Evolutionary conservation across 495 filamentous ascomycete species (phyloP).

Genomic region (Aspergillus steynii): DNA sequence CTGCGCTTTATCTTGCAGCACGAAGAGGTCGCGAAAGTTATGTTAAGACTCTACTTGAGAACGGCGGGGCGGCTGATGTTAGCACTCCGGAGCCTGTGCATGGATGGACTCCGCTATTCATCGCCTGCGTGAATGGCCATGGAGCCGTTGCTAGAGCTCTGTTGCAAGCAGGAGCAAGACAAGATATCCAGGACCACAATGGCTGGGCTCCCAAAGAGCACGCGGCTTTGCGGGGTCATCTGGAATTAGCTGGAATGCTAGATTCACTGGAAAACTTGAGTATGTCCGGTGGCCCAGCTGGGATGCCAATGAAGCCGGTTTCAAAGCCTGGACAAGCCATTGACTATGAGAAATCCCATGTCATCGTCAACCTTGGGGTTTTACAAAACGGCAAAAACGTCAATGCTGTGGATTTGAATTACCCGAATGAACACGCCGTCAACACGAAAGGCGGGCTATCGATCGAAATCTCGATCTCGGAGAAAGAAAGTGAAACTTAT

Average conservation of each 20-base stretch:
- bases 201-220: constrained; percentile 29
- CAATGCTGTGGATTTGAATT: constrained; percentile 11
- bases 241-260: constrained; percentile 15
- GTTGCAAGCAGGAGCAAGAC: constrained; percentile 61
- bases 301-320: background rate
- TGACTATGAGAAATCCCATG: background rate
- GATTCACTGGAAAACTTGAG: constrained; percentile 8
- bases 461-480: constrained; percentile 14
- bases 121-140: constrained; percentile 74
- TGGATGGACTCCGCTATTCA: constrained; percentile 76
- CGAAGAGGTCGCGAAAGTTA: constrained; percentile 1
- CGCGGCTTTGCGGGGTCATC: constrained; percentile 22
- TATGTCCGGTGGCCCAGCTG: constrained; percentile 7
- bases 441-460: background rate
- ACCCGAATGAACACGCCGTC: background rate
- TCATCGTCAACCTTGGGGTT: constrained; percentile 18
- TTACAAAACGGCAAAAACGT: constrained; percentile 11
- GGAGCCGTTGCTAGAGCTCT: constrained; percentile 51
- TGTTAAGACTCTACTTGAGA: background rate
- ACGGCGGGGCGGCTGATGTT: background rate
- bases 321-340: background rate
- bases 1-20: constrained; percentile 15
- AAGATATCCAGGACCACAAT: constrained; percentile 11
- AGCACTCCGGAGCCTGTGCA: constrained; percentile 61
- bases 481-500: constrained; percentile 9